These are phyloP conservation scores for Aspergillus proliferans DNA, from an alignment of 2,329 filamentous ascomycete species.

Conservation along the genomic window DNA sequence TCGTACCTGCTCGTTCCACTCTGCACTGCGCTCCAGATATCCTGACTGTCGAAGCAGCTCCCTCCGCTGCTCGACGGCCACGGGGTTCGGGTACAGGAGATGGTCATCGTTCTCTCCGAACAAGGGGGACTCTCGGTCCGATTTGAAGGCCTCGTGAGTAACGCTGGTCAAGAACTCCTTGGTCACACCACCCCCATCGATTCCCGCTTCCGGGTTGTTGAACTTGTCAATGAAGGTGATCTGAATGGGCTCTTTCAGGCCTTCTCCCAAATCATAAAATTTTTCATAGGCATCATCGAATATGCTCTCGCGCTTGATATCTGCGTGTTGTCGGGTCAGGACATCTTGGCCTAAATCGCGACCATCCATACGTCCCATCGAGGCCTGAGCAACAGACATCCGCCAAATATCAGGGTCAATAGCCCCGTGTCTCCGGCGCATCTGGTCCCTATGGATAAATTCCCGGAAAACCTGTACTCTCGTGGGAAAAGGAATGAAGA, in stretches of 20 bases:
- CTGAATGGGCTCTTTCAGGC: conserved; percentile 88
- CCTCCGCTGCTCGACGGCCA: conserved; percentile 62
- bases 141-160: conserved; percentile 74
- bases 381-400: conserved; percentile 48
- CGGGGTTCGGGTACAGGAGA: conserved; percentile 81
- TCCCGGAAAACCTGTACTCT: conserved; percentile 88
- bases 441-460: conserved; percentile 80
- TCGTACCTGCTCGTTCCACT: conserved; percentile 53
- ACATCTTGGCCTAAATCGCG: conserved; percentile 35
- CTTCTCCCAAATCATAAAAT: conserved; percentile 75
- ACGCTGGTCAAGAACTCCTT: conserved; percentile 94
- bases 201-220: conserved; percentile 78
- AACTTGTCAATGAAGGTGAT: conserved; percentile 96
- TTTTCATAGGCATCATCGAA: conserved; percentile 81
- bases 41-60: conserved; percentile 51
- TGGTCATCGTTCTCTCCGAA: conserved; percentile 84
- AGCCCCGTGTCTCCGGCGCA: conserved; percentile 60
- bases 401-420: conserved; percentile 72
- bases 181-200: conserved; percentile 93
- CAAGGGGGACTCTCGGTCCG: conserved; percentile 52
- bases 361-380: conserved; percentile 36
- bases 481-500: conserved; percentile 88
- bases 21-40: conserved; percentile 47
- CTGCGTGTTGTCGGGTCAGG: conserved; percentile 62
- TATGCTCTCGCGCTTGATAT: conserved; percentile 68